Evolutionary conservation across 2,329 filamentous ascomycete genomes (phyloP).

Genomic region (Exophiala oligosperma): DNA sequence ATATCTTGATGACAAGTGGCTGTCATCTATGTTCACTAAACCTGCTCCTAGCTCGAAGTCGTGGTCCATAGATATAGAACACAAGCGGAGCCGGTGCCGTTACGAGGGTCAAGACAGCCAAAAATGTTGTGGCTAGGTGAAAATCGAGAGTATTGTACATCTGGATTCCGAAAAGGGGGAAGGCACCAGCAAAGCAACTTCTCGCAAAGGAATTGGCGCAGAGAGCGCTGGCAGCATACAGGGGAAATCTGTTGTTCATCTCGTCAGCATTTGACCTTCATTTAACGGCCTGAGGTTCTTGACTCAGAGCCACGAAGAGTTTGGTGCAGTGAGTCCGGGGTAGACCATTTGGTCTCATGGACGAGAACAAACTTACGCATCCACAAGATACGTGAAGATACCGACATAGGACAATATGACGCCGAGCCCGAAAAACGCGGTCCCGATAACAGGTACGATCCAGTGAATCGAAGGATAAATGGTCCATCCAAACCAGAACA

Average conservation of each 20-base stretch:
- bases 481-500: slow-evolving; percentile 91
- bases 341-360: too few relatives aligned
- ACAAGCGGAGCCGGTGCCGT: too few relatives aligned
- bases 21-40: too few relatives aligned
- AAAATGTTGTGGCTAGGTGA: slow-evolving; percentile 41
- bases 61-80: too few relatives aligned
- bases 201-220: slow-evolving; percentile 82
- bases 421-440: slow-evolving; percentile 68
- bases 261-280: too few relatives aligned
- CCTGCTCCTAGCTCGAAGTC: too few relatives aligned
- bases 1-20: too few relatives aligned
- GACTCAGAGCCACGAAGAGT: too few relatives aligned
- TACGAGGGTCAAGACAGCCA: slow-evolving; percentile 27
- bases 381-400: slow-evolving; percentile 84
- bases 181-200: slow-evolving; percentile 75
- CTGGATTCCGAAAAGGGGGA: slow-evolving; percentile 40
- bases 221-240: slow-evolving; percentile 61
- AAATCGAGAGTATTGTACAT: slow-evolving; percentile 42
- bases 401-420: slow-evolving; percentile 78
- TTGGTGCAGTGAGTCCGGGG: too few relatives aligned
- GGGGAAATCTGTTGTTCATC: slow-evolving; percentile 28
- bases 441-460: slow-evolving; percentile 74
- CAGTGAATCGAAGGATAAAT: slow-evolving; percentile 73
- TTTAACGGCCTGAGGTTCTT: too few relatives aligned
- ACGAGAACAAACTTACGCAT: slow-evolving; percentile 40